A percentile compares a stretch with the other conserved stretches of the same genome.
Evolutionary conservation across 2,329 filamentous ascomycete genomes (phyloP).

Genomic region (Fusarium sp.): DNA sequence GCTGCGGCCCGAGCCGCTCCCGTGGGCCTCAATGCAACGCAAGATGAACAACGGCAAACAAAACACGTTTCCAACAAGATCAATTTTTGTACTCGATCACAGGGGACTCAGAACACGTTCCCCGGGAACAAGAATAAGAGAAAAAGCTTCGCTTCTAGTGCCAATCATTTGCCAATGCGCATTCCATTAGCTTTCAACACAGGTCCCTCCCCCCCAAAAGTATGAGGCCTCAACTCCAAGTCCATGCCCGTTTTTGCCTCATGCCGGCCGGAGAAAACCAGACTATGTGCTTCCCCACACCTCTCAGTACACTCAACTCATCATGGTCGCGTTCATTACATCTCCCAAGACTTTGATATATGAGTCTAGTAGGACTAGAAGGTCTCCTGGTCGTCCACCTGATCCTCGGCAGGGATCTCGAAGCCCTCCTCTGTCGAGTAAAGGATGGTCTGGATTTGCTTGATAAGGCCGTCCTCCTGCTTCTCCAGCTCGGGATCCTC

Average conservation of each 20-base stretch:
- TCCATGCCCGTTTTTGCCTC: slow-evolving; percentile 38
- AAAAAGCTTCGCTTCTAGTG: slow-evolving; percentile 41
- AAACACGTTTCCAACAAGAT: slow-evolving; percentile 32
- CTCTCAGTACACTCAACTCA: slow-evolving; percentile 31
- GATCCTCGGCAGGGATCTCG: slow-evolving; percentile 84
- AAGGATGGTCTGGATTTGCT: slow-evolving; percentile 94
- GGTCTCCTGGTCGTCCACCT: slow-evolving; percentile 82
- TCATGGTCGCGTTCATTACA: slow-evolving; percentile 43
- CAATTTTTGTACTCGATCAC: slow-evolving; percentile 28
- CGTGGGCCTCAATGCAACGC: slow-evolving; percentile 1
- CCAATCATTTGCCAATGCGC: slow-evolving; percentile 25
- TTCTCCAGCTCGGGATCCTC: slow-evolving; percentile 92
- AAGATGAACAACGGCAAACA: not conserved
- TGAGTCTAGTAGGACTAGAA: slow-evolving; percentile 58
- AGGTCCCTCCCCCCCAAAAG: slow-evolving; percentile 26
- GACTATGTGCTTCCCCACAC: slow-evolving; percentile 1
- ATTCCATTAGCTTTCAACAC: slow-evolving; percentile 25
- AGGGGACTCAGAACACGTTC: slow-evolving; percentile 18
- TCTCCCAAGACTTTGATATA: slow-evolving; percentile 14
- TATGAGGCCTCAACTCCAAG: slow-evolving; percentile 42
- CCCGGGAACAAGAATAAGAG: slow-evolving; percentile 32
- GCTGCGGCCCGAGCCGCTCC: slow-evolving; percentile 26
- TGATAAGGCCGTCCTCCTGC: slow-evolving; percentile 89
- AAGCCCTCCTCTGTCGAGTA: slow-evolving; percentile 96
- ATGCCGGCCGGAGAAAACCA: slow-evolving; percentile 28